Percentiles rank a stretch among this genome's conserved stretches.
Evolutionary conservation across 2,329 filamentous ascomycete genomes (phyloP).

Genomic region (Aspergillus piperis): DNA sequence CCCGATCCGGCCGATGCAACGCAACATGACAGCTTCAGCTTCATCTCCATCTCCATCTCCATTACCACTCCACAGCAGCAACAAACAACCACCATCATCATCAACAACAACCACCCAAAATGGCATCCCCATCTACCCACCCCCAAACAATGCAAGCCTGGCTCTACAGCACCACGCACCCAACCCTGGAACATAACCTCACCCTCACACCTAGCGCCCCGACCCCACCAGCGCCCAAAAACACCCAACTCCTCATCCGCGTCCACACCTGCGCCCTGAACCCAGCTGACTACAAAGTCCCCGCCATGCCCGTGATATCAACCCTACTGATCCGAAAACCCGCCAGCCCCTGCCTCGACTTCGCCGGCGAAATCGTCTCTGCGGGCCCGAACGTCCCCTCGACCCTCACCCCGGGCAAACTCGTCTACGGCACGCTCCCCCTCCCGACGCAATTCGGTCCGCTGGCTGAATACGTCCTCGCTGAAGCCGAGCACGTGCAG

Average conservation of each 20-base stretch:
- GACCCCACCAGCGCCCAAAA: conserved; percentile 41
- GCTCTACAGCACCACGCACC: conserved; percentile 53
- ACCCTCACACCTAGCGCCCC: conserved; percentile 47
- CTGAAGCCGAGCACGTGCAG: conserved; percentile 35
- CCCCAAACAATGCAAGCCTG: conserved; percentile 57
- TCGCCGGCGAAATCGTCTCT: conserved; percentile 48
- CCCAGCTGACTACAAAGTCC: conserved; percentile 65
- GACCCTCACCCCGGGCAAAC: conserved; percentile 41
- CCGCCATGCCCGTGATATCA: conserved; percentile 52
- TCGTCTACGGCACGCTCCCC: conserved; percentile 49
- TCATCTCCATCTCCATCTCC: background rate
- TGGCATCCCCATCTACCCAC: background rate
- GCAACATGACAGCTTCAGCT: background rate
- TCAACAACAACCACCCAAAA: background rate
- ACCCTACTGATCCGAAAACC: conserved; percentile 44
- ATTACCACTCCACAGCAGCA: background rate
- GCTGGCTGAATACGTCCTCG: conserved; percentile 48
- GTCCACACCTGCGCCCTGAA: conserved; percentile 59
- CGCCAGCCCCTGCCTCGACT: conserved; percentile 55
- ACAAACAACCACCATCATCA: background rate
- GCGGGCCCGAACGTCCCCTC: conserved; percentile 29
- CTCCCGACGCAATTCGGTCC: conserved; percentile 43
- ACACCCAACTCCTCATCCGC: conserved; percentile 56
- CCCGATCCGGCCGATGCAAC: background rate
- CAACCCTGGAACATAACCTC: conserved; percentile 57